phyloP scores from a whole-genome alignment of 306 rosid species.

The Parietaria judaica region DNA sequence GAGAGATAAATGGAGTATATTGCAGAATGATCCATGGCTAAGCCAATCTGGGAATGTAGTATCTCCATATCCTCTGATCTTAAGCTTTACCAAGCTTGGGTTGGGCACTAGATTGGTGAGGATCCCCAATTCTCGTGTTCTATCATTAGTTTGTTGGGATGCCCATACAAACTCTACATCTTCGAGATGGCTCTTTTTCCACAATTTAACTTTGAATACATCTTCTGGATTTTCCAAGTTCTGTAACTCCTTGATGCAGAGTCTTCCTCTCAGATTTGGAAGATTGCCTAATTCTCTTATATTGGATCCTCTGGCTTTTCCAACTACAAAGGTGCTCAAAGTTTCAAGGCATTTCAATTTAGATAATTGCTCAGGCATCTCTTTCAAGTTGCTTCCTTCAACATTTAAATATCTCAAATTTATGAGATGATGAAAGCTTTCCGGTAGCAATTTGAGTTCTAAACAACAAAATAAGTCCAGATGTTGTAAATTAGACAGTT shows the following conservation, averaged over 20 bases:
- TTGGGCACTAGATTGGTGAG: constrained; percentile 1
- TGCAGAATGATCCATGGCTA: constrained; percentile 4
- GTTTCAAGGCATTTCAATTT: constrained; percentile 1
- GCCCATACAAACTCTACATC: constrained; percentile 11
- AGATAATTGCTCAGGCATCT: constrained; percentile 3
- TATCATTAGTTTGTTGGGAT: neutral
- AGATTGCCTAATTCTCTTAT: neutral
- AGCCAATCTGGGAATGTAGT: constrained; percentile 18
- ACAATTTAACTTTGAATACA: constrained; percentile 2
- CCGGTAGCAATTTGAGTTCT: constrained; percentile 1
- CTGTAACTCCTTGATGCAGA: neutral
- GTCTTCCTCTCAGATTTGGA: neutral
- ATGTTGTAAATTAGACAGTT: constrained; percentile 13
- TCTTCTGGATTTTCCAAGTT: neutral
- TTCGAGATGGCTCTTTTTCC: constrained; percentile 2
- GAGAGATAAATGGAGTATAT: neutral
- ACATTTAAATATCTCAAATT: constrained; percentile 12
- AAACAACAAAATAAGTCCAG: neutral
- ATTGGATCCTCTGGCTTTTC: neutral
- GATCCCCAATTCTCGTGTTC: neutral
- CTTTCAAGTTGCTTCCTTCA: neutral
- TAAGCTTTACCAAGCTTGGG: constrained; percentile 4
- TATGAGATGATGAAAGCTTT: constrained; percentile 1
- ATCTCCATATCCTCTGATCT: constrained; percentile 10
- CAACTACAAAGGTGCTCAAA: neutral